A percentile compares a stretch with the other conserved stretches of the same genome.
phyloP scores from a whole-genome alignment of 805 yeast species.

The Priceomyces melissophilus region DNA sequence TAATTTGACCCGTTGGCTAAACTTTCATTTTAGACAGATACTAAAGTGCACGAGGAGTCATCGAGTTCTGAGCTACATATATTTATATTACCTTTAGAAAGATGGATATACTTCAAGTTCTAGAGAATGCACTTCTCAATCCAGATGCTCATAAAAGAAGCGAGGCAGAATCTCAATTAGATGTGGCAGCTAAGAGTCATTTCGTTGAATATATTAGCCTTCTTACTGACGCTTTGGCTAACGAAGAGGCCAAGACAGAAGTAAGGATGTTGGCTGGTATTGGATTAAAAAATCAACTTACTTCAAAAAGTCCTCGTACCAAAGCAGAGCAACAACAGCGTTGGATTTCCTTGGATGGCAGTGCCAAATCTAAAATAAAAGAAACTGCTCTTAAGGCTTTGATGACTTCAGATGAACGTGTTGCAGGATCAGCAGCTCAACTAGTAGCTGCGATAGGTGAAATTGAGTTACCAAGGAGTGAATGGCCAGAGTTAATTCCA shows the following conservation, averaged over 20 bases:
- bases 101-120: constrained; percentile 57
- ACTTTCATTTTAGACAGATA: no score
- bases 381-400: constrained; percentile 56
- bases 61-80: no score
- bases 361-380: constrained; percentile 63
- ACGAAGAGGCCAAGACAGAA: constrained; percentile 62
- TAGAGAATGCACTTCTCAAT: constrained; percentile 76
- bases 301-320: constrained; percentile 71
- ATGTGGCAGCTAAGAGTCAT: constrained; percentile 66
- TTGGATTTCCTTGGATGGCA: constrained; percentile 64
- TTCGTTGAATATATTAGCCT: constrained; percentile 71
- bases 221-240: constrained; percentile 68
- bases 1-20: no score
- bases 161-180: constrained; percentile 75
- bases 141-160: constrained; percentile 65
- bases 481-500: constrained; percentile 86
- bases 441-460: constrained; percentile 96
- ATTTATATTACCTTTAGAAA: not conserved
- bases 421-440: constrained; percentile 88
- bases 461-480: constrained; percentile 81
- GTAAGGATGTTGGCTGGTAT: constrained; percentile 91
- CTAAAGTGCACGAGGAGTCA: no score
- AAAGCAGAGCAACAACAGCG: constrained; percentile 60
- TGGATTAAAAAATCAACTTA: constrained; percentile 80
- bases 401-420: constrained; percentile 64